Evolutionary conservation across 305 asterid genomes (phyloP), one percentile per base, ranked within the genome.

Genomic region (Caryopteris hybrid): DNA sequence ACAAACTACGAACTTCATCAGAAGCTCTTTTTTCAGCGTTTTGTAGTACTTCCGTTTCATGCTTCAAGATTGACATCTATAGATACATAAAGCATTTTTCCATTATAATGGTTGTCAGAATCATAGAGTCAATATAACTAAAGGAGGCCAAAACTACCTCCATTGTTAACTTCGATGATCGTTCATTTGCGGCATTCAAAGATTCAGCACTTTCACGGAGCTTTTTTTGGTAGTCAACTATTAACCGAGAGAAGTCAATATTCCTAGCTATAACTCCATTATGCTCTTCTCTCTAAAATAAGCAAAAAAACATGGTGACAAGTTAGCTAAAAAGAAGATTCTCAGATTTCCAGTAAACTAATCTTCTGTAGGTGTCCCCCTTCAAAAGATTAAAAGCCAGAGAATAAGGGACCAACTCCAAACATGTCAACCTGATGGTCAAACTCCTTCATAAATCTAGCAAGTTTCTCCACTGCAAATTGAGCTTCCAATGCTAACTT

Each of bases 21-120:
- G 81, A 82, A 41, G 99, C 97, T 85, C 97, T 87, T 81, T 88
- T 91, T 76, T 94, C 98, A 18, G 99, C 80, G 74, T 82, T 86
- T 57, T 76, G 74, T 55, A 87, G 71, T 74, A 85, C 73, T 76
- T 86, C 96, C 78, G 86, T 91, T 78, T 94, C 98, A 48, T 83
- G 83, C 86, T 91, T 89, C 76, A 88, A 71, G 66, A 86, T 55
- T 54, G 95, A 80, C 22, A 83, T 83, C 98, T 88, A 51, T n/a
- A 61, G 9, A 69, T 65, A 31, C 66, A 78, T 14, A 68, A 1
- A 52, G 42, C 27, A 38, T 64, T 31, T 34, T 47, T 8, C 41
- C 45, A 34, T 36, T 38, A 69, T 31, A 51, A 68, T 64, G 9
- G 31, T 18, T 16, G 54, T 16, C 53, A 41, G 58, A 52, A 68